Percentiles rank a stretch among this genome's conserved stretches.
Conservation (phyloP, 2,329 filamentous ascomycete species). For the Fusarium sp. region DNA sequence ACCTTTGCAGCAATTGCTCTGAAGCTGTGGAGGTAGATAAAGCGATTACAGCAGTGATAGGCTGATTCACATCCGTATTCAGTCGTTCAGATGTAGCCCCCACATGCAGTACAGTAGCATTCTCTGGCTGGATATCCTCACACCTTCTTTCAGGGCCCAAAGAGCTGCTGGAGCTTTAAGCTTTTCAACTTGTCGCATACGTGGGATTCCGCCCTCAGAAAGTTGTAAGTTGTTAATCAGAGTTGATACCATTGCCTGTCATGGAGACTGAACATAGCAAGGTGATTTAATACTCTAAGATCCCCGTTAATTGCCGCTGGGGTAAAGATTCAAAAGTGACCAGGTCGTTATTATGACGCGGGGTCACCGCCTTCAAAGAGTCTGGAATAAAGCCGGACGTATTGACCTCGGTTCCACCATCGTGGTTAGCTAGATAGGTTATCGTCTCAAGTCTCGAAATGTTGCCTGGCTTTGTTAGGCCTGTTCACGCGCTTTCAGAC, state of each 20-base stretch:
- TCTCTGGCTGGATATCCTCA: constrained; percentile 29
- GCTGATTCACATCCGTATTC: not conserved
- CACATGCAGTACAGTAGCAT: constrained; percentile 20
- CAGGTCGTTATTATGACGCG: constrained; percentile 42
- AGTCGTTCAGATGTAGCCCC: constrained; percentile 6
- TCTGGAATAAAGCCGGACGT: constrained; percentile 47
- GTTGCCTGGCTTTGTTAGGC: constrained; percentile 24
- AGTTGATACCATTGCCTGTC: not conserved
- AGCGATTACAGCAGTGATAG: constrained; percentile 5
- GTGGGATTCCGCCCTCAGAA: not conserved
- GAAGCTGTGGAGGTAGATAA: not conserved
- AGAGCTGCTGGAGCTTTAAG: constrained; percentile 10
- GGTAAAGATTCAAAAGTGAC: constrained; percentile 14
- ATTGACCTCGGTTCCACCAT: constrained; percentile 40
- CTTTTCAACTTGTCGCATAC: constrained; percentile 10
- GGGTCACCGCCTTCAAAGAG: constrained; percentile 48
- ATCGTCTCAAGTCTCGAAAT: constrained; percentile 20
- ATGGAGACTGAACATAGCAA: not conserved
- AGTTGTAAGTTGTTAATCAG: not conserved
- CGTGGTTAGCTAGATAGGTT: constrained; percentile 29
- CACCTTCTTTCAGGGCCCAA: constrained; percentile 12
- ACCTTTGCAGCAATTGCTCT: constrained; percentile 5
- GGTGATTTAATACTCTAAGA: not conserved
- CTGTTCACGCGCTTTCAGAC: constrained; percentile 15
- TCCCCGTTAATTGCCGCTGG: constrained; percentile 20